Base-by-base conservation (phyloP, 345 rosid genomes). In the Gossypioides kirkii region DNA sequence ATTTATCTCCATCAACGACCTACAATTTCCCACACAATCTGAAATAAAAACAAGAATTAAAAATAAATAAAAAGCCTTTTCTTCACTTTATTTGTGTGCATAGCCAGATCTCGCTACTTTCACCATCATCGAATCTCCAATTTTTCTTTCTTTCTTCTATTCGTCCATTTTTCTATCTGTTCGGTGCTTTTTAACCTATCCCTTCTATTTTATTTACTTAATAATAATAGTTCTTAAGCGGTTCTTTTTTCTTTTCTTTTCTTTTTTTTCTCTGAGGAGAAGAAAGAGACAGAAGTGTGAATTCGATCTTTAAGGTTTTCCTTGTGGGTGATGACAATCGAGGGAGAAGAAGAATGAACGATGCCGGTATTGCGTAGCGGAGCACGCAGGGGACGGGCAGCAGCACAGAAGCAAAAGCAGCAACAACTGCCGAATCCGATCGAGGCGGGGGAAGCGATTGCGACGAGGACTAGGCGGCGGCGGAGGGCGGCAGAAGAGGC, bases 311-410 rank as follows among this genome's bases (percentile, higher is more conserved):
- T 42, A 1, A 22, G 13, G 62, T 46, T 58, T 41, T 68, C 43
- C 42, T 17, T 12, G 36, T 11, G 38, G 12, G 66, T 47, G 77
- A 81, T 78, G 85, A 64, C 49, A 65, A 68, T 75, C 74, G 77
- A 71, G 84, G 76, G 65, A 58, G 65, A 25, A 68, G 78, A 42
- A 72, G 59, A 74, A 87, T 89, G 91, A 89, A 89, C 75, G 81
- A 87, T 89, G 93, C 89, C 91, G 82, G 87, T 77, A 70, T 85
- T 76, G 85, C 93, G 88, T 89, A 79, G 83, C 43, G 88, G 86
- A 83, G 82, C 73, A 78, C 91, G 88, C 84, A 83, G 82, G 73
- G 89, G 88, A 72, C 84, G 82, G 81, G 75, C 64, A 74, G 86
- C 79, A 23, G 75, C 78, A 46, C 74, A 17, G 38, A 50, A 70